These are phyloP conservation scores for Glonium stellatum DNA, from an alignment of 495 filamentous ascomycete genomes.

Conservation along the genomic window DNA sequence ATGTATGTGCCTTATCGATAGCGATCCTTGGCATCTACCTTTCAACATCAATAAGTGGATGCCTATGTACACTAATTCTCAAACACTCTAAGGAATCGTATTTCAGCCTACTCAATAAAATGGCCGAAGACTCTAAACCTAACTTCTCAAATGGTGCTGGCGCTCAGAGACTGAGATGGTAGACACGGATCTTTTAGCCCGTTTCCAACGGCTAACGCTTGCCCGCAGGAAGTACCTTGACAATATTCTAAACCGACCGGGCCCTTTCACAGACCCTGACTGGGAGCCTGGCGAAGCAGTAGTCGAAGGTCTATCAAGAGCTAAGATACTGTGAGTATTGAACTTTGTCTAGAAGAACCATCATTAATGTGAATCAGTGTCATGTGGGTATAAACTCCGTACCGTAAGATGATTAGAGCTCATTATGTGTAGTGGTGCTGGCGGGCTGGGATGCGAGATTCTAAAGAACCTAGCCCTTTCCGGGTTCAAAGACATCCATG, in stretches of 20 bases:
- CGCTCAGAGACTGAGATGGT: constrained; percentile 27
- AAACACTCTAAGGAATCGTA: not conserved
- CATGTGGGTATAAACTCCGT: constrained; percentile 37
- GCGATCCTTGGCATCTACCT: not conserved
- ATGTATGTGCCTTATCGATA: no score
- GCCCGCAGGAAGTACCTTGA: constrained; percentile 68
- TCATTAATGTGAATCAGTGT: constrained; percentile 33
- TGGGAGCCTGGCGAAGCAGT: constrained; percentile 56
- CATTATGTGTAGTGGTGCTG: constrained; percentile 63
- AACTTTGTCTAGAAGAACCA: not conserved
- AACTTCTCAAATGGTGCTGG: not conserved
- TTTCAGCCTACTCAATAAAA: constrained; percentile 4
- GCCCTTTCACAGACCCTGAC: constrained; percentile 71
- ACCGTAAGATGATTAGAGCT: not conserved
- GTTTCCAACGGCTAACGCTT: constrained; percentile 11
- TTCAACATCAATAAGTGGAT: not conserved
- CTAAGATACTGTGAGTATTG: constrained; percentile 62
- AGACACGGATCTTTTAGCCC: not conserved
- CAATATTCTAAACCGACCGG: constrained; percentile 62
- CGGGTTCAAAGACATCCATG: constrained; percentile 93
- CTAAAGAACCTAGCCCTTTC: constrained; percentile 93
- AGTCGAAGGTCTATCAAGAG: constrained; percentile 52
- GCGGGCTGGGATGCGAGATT: constrained; percentile 93
- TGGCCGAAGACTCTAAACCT: constrained; percentile 6
- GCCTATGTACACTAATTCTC: not conserved